phyloP scores from a whole-genome alignment of 768 basidiomycete genomes.

The Hysterangium stoloniferum region DNA sequence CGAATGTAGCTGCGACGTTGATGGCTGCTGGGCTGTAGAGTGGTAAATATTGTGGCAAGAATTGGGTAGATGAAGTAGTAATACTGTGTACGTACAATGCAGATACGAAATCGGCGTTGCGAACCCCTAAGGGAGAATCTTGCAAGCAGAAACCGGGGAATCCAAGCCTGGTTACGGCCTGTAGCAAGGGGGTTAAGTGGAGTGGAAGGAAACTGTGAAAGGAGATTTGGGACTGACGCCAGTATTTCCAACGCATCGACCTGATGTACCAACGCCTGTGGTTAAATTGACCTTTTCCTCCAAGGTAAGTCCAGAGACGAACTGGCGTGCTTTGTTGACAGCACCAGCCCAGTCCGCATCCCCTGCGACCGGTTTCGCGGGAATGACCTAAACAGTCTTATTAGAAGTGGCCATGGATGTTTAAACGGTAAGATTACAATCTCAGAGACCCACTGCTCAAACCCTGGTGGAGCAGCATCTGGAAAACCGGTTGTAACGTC shows the following conservation, averaged over 20 bases:
- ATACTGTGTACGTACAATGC: constrained; percentile 33
- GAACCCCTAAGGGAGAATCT: constrained; percentile 45
- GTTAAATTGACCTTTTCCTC: constrained; percentile 51
- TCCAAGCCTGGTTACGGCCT: constrained; percentile 3
- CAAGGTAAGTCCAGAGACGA: constrained; percentile 44
- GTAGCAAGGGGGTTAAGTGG: constrained; percentile 26
- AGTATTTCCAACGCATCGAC: constrained; percentile 44
- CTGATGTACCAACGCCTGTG: constrained; percentile 33
- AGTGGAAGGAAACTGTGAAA: constrained; percentile 8
- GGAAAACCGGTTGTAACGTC: constrained; percentile 14
- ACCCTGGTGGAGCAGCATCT: constrained; percentile 14
- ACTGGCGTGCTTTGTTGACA: constrained; percentile 46
- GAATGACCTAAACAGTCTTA: background rate
- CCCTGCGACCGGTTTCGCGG: background rate
- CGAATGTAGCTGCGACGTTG: constrained; percentile 39
- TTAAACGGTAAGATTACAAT: constrained; percentile 1
- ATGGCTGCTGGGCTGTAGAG: constrained; percentile 24
- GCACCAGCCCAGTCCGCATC: constrained; percentile 41
- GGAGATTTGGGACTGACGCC: background rate
- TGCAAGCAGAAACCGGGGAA: constrained; percentile 47
- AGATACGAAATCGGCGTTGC: constrained; percentile 38
- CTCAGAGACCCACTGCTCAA: constrained; percentile 13
- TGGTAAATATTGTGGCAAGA: background rate
- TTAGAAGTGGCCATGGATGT: background rate
- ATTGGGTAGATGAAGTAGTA: background rate